Base-by-base conservation (phyloP, 2,329 filamentous ascomycete genomes). In the Dactylellina parvicollis region DNA sequence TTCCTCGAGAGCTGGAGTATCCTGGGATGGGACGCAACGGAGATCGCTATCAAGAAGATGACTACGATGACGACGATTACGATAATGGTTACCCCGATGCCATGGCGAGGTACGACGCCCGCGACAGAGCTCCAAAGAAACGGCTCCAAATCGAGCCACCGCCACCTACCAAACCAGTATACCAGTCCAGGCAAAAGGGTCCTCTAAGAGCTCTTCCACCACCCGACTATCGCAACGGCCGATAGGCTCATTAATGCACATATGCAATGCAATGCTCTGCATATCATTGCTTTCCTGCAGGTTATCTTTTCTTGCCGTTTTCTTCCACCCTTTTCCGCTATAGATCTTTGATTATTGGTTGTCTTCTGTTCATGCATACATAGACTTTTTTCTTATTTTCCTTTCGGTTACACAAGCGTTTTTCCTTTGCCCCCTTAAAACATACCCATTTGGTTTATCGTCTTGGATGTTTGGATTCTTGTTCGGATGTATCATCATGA, bases 361-460 rank as follows among this genome's bases (percentile, higher is more conserved):
- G 46, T 50, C 49, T 64, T 50, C 28, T n/a, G 24, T 65, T 73
- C 60, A 22, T 66, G 69, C 69, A 73, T 73, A 66, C 59, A 73
- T 73, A 73, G 69, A 73, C 36, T 66, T 59, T 55, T 44, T 20
- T 20, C 14, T 26, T 16, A 38, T 30, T 50, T 62, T 54, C 4
- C 38, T 54, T 36, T 59, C 18, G 54, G 60, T 73, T 66, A 55
- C 60, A 60, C 60, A 66, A 66, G 60, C 60, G 69, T 55, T 66
- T 60, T 66, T 66, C 54, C 34, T 49, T 46, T 49, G 22, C 36
- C 47, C 60, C 47, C 36, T 50, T 73, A 61, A 60, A 73, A 73
- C 69, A 73, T 73, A 73, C 69, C 69, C 69, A 73, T 73, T 73
- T 66, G 54, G 36, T 66, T 66, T 49, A 34, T 65, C 12, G 24